phyloP scores from a whole-genome alignment of 148 eudicot genomes.

The Rhododendron kiyosumense region DNA sequence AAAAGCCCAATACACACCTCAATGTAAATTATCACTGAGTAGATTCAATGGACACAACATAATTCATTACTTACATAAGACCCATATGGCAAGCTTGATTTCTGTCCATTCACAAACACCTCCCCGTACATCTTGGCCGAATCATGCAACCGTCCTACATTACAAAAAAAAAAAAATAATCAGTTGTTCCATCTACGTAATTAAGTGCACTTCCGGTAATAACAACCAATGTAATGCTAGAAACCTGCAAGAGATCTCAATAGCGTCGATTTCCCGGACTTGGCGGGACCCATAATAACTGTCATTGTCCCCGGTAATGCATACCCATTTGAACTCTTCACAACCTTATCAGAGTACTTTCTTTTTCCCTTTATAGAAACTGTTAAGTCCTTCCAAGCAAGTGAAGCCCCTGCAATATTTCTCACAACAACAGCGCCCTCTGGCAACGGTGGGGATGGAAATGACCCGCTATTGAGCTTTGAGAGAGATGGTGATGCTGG shows the following conservation, averaged over 20 bases:
- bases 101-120: constrained; percentile 80
- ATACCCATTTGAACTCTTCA: constrained; percentile 91
- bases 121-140: constrained; percentile 81
- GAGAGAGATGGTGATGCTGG: constrained; percentile 80
- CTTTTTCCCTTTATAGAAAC: constrained; percentile 81
- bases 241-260: constrained; percentile 94
- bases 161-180: constrained; percentile 10
- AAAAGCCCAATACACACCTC: neutral
- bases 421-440: constrained; percentile 58
- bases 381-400: constrained; percentile 91
- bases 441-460: constrained; percentile 74
- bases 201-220: constrained; percentile 1
- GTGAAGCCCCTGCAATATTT: constrained; percentile 73
- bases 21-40: neutral
- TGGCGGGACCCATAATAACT: constrained; percentile 98
- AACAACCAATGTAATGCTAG: constrained; percentile 9
- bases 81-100: constrained; percentile 71
- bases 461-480: constrained; percentile 77
- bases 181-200: constrained; percentile 5
- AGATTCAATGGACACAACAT: constrained; percentile 7
- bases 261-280: constrained; percentile 92
- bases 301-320: constrained; percentile 97
- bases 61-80: constrained; percentile 63
- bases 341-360: constrained; percentile 80
- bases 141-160: constrained; percentile 78